Conservation (phyloP, 2,329 filamentous ascomycete genomes). For the Leptographium lundbergii region DNA sequence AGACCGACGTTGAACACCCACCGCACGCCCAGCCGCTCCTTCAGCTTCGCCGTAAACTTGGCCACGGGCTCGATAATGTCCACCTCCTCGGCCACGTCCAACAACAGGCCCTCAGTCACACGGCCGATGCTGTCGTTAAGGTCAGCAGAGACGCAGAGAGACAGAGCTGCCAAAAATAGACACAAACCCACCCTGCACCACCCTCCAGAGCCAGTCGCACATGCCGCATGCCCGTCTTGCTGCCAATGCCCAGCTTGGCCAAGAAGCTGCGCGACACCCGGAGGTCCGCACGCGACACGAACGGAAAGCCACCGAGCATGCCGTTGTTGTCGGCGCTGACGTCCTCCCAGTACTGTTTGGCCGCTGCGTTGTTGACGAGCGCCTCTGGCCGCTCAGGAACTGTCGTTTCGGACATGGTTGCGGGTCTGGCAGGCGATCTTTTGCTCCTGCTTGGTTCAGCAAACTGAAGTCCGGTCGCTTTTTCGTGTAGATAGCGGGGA, state of each 20-base stretch:
- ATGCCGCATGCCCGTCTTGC: constrained; percentile 19
- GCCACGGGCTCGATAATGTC: constrained; percentile 77
- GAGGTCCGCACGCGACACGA: constrained; percentile 58
- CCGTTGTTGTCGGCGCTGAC: constrained; percentile 42
- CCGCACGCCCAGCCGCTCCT: constrained; percentile 42
- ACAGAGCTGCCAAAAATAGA: background rate
- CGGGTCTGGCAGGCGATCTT: background rate
- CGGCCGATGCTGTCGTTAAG: constrained; percentile 54
- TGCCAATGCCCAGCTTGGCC: constrained; percentile 47
- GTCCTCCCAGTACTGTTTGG: constrained; percentile 34
- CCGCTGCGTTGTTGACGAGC: constrained; percentile 21
- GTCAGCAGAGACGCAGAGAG: background rate
- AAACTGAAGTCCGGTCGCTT: background rate
- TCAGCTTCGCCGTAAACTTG: constrained; percentile 60
- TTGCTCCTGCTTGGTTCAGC: background rate
- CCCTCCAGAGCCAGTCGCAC: constrained; percentile 23
- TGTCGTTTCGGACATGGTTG: background rate
- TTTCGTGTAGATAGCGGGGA: background rate
- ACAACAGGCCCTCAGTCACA: constrained; percentile 66
- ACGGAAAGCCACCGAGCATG: constrained; percentile 63
- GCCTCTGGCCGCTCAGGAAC: constrained; percentile 16
- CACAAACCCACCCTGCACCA: constrained; percentile 25
- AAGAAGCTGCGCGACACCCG: constrained; percentile 59
- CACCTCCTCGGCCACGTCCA: constrained; percentile 54
- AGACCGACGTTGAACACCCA: constrained; percentile 60